Evolutionary conservation across 73 alveolate species (phyloP).

Genomic region (Blepharisma japonicum): DNA sequence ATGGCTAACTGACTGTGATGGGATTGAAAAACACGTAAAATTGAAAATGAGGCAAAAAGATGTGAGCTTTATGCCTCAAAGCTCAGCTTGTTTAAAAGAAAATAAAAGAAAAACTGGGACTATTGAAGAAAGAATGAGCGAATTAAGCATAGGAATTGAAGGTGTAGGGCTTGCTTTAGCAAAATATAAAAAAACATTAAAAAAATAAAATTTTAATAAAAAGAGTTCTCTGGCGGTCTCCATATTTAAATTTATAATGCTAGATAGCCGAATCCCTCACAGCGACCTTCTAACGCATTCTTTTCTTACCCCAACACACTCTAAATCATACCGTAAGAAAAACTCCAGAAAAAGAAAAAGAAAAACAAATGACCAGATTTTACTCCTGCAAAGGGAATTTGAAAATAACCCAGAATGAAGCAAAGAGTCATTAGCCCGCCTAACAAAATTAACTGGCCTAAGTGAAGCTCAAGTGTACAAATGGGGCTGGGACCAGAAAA

Average conservation of each 20-base stretch:
- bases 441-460: constrained; percentile 56
- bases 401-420: constrained; percentile 56
- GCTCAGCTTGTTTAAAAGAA: constrained; percentile 27
- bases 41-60: constrained; percentile 39
- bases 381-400: constrained; percentile 51
- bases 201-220: too few relatives aligned
- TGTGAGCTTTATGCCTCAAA: constrained; percentile 54
- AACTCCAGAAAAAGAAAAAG: constrained; percentile 55
- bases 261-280: too few relatives aligned
- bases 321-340: constrained; percentile 25
- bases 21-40: constrained; percentile 67
- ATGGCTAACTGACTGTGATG: constrained; percentile 51
- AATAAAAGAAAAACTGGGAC: not conserved
- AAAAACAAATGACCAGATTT: constrained; percentile 49
- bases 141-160: too few relatives aligned
- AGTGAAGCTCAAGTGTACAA: constrained; percentile 69
- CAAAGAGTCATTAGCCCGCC: constrained; percentile 50
- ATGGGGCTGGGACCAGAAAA: constrained; percentile 79
- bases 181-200: too few relatives aligned
- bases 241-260: too few relatives aligned
- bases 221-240: too few relatives aligned
- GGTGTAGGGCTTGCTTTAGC: too few relatives aligned
- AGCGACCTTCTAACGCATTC: too few relatives aligned
- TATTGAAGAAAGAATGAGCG: too few relatives aligned
- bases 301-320: too few relatives aligned